Conservation (phyloP, 805 yeast genomes). For the Ogataea henricii region DNA sequence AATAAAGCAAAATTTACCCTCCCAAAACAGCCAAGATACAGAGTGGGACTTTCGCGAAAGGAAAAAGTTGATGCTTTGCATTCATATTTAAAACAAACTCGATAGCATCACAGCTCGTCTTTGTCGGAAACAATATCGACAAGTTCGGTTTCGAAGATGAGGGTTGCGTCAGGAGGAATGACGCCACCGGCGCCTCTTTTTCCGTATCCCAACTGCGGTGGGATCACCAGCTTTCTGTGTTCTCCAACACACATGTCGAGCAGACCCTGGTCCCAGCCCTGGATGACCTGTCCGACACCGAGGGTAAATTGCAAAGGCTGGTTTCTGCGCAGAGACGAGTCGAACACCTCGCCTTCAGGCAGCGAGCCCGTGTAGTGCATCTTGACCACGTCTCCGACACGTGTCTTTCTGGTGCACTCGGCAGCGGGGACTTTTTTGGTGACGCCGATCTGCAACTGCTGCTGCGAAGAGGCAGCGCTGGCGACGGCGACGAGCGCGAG, state of each 20-base stretch:
- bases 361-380: conserved; percentile 82
- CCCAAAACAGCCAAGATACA: conserved; percentile 13
- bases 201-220: conserved; percentile 80
- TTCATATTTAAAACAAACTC: conserved; percentile 12
- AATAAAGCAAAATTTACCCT: neutral
- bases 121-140: conserved; percentile 44
- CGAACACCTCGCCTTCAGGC: conserved; percentile 70
- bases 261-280: conserved; percentile 91
- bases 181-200: conserved; percentile 63
- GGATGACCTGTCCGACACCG: conserved; percentile 78
- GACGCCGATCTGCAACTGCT: conserved; percentile 39
- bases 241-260: conserved; percentile 87
- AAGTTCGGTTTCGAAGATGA: conserved; percentile 66
- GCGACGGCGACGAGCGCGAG: neutral
- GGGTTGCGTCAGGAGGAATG: conserved; percentile 77
- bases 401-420: conserved; percentile 59
- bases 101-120: conserved; percentile 26
- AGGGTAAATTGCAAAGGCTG: conserved; percentile 70
- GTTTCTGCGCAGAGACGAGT: conserved; percentile 65
- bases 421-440: conserved; percentile 48
- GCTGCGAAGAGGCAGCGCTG: conserved; percentile 1
- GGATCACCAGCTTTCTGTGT: conserved; percentile 75
- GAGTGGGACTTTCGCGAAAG: conserved; percentile 24
- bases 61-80: conserved; percentile 23
- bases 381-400: conserved; percentile 63